A percentile compares a stretch with the other conserved stretches of the same genome.
Evolutionary conservation across 345 rosid species (phyloP).

Genomic region (Gossypium arboreum): DNA sequence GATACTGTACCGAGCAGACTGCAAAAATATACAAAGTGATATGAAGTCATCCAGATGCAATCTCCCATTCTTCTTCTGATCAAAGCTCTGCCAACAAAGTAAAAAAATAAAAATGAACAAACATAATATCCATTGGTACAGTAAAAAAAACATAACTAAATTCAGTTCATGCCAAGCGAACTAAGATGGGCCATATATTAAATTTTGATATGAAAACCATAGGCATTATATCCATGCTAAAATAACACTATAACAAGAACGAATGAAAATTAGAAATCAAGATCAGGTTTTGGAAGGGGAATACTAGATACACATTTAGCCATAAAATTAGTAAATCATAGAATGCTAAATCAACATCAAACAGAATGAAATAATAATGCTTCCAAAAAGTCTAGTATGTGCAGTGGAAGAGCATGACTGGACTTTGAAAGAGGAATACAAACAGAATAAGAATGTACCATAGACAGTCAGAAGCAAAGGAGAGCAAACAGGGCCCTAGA

Average conservation of each 20-base stretch:
- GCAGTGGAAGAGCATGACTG: neutral
- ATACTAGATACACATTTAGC: neutral
- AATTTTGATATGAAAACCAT: neutral
- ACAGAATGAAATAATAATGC: neutral
- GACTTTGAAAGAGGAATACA: neutral
- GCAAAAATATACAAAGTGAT: conserved; percentile 62
- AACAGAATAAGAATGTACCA: neutral
- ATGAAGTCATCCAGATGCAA: conserved; percentile 67
- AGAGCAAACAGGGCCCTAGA: neutral
- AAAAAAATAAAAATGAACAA: neutral
- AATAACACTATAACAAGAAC: neutral
- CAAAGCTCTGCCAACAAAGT: conserved; percentile 49
- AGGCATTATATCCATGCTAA: neutral
- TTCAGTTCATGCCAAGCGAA: neutral
- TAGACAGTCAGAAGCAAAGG: neutral
- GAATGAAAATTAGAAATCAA: neutral
- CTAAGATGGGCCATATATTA: neutral
- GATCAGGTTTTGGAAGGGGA: neutral
- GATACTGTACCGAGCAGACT: conserved; percentile 52
- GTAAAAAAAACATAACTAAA: neutral
- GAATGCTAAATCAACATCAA: neutral
- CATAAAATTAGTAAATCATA: neutral
- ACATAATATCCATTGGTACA: neutral
- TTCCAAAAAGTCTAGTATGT: neutral
- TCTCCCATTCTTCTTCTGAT: conserved; percentile 53